Evolutionary conservation across 257 asterid genomes (phyloP).

Genomic region (Jaltomata sinuosa): DNA sequence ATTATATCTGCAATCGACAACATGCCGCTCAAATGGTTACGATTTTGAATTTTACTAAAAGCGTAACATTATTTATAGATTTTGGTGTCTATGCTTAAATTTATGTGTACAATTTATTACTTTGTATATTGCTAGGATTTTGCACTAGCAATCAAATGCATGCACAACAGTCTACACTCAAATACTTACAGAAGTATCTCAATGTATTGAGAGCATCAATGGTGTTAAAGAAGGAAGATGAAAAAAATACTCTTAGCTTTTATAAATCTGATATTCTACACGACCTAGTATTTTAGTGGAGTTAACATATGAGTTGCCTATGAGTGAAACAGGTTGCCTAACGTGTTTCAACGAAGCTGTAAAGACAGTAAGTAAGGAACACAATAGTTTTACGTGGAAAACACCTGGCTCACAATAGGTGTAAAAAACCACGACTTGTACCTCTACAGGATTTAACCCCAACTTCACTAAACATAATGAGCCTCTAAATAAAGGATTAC

Average conservation of each 20-base stretch:
- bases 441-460: no score
- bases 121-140: slow-evolving; percentile 42
- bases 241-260: slow-evolving; percentile 76
- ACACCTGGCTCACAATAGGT: no score
- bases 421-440: no score
- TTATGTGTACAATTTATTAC: neutral
- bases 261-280: no score
- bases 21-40: neutral
- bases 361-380: no score
- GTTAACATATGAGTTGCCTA: no score
- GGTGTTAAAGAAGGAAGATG: slow-evolving; percentile 86
- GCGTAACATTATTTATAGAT: neutral
- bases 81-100: neutral
- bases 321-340: no score
- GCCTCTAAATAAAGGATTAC: no score
- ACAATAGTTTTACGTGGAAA: no score
- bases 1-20: neutral
- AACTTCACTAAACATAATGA: no score
- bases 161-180: slow-evolving; percentile 79
- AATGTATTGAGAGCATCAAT: slow-evolving; percentile 80
- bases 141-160: slow-evolving; percentile 91
- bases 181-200: slow-evolving; percentile 76
- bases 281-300: no score
- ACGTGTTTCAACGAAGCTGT: no score
- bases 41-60: neutral